Evolutionary conservation across 1,139 yeast genomes (phyloP).

Genomic region (Kodamaea suecica): DNA sequence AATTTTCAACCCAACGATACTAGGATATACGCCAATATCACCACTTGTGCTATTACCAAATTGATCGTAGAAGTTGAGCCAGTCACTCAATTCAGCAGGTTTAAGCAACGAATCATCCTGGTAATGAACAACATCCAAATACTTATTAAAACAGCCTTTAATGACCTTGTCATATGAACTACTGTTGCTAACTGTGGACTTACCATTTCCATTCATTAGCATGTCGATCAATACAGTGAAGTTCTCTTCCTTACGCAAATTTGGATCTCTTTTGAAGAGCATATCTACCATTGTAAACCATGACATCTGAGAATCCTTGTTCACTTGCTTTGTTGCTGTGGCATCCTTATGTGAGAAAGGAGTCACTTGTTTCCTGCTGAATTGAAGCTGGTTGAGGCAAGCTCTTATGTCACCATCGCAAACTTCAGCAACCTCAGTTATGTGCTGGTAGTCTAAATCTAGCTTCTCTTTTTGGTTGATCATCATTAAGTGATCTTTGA

Average conservation of each 20-base stretch:
- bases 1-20: constrained; percentile 60
- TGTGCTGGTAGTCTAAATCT: constrained; percentile 31
- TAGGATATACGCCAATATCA: constrained; percentile 54
- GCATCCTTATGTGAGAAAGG: constrained; percentile 17
- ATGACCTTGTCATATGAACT: constrained; percentile 61
- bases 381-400: constrained; percentile 81
- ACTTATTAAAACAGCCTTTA: constrained; percentile 69
- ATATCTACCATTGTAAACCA: constrained; percentile 62
- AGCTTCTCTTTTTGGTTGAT: constrained; percentile 33
- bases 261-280: constrained; percentile 52
- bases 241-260: constrained; percentile 44
- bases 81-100: constrained; percentile 67
- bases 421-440: constrained; percentile 57
- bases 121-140: constrained; percentile 47
- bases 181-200: constrained; percentile 43
- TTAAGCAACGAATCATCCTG: constrained; percentile 65
- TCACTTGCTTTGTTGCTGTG: constrained; percentile 22
- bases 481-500: constrained; percentile 38
- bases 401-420: constrained; percentile 86
- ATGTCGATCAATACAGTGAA: constrained; percentile 38
- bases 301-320: constrained; percentile 53
- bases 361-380: constrained; percentile 38
- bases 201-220: constrained; percentile 36
- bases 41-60: constrained; percentile 24
- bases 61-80: constrained; percentile 69